phyloP scores from a whole-genome alignment of 2,329 filamentous ascomycete genomes.

The Calonectria hongkongensis region DNA sequence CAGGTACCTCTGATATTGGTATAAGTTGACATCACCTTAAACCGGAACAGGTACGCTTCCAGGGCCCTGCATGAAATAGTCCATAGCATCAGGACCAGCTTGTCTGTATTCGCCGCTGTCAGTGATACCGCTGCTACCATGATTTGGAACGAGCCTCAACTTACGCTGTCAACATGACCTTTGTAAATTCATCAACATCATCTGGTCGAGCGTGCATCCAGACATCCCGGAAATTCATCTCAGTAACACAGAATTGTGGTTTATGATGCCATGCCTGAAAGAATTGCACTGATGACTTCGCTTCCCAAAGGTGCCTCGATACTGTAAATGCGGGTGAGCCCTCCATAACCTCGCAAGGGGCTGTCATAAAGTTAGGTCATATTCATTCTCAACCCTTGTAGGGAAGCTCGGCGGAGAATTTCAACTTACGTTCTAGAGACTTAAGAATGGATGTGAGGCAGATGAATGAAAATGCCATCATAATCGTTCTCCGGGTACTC shows the following conservation, averaged over 20 bases:
- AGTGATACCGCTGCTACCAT: background rate
- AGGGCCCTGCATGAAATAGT: conserved; percentile 61
- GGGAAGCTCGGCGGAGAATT: background rate
- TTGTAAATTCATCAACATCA: conserved; percentile 64
- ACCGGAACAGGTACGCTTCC: conserved; percentile 37
- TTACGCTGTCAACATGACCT: conserved; percentile 61
- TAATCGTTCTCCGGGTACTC: conserved; percentile 62
- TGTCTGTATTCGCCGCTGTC: conserved; percentile 52
- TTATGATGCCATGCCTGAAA: conserved; percentile 66
- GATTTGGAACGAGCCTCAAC: conserved; percentile 42
- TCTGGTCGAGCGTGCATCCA: conserved; percentile 61
- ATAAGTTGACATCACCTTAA: background rate
- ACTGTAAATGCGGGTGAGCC: conserved; percentile 58
- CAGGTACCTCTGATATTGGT: too few relatives aligned
- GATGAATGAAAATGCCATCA: conserved; percentile 58
- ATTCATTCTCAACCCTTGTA: too few relatives aligned
- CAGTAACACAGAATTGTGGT: conserved; percentile 60
- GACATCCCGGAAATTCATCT: conserved; percentile 60
- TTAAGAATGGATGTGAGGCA: conserved; percentile 61
- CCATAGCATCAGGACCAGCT: conserved; percentile 60
- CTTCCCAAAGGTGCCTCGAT: conserved; percentile 66
- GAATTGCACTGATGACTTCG: conserved; percentile 63
- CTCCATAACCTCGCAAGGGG: conserved; percentile 47
- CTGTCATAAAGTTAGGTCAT: conserved; percentile 37
- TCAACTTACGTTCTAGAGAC: conserved; percentile 55